A percentile compares a stretch with the other conserved stretches of the same genome.
Conservation (phyloP, 2,329 filamentous ascomycete genomes). For the Fusarium robinianum region DNA sequence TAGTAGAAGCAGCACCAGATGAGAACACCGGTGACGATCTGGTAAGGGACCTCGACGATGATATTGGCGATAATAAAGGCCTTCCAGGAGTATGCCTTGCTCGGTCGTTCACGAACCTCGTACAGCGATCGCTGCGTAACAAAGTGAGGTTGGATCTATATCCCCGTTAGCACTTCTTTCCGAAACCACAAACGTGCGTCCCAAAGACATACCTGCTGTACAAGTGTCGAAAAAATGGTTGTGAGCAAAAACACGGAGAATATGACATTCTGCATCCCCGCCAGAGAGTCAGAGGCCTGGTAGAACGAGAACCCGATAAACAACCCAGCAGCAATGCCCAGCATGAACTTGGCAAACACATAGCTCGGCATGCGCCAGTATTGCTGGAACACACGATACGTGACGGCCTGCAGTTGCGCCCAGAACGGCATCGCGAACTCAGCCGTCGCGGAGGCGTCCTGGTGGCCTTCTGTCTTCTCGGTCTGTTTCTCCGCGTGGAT, state of each 20-base stretch:
- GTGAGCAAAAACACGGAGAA: conserved; percentile 77
- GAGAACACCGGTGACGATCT: conserved; percentile 65
- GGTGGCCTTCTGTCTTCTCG: conserved; percentile 18
- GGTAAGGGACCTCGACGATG: conserved; percentile 73
- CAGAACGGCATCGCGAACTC: conserved; percentile 81
- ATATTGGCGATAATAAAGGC: conserved; percentile 74
- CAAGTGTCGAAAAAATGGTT: conserved; percentile 72
- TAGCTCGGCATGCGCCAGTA: conserved; percentile 83
- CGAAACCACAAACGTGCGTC: too few relatives aligned
- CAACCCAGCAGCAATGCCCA: conserved; percentile 63
- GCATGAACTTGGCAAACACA: conserved; percentile 71
- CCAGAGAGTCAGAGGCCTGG: conserved; percentile 55
- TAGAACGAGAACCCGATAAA: conserved; percentile 80
- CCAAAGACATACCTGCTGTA: conserved; percentile 61
- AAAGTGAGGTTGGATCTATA: conserved; percentile 78
- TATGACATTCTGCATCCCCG: conserved; percentile 75
- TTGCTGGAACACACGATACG: conserved; percentile 74
- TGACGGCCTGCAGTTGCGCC: conserved; percentile 67
- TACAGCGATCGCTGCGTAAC: conserved; percentile 74
- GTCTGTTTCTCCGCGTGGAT: conserved; percentile 57
- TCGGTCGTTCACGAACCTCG: conserved; percentile 76
- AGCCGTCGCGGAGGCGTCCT: conserved; percentile 44
- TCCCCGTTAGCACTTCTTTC: too few relatives aligned
- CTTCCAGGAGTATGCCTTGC: conserved; percentile 76
- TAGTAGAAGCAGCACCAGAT: conserved; percentile 73